These are phyloP conservation scores for Oehlia diaphana DNA, from an alignment of 192 early-diverging fungal genomes.

Conservation along the genomic window DNA sequence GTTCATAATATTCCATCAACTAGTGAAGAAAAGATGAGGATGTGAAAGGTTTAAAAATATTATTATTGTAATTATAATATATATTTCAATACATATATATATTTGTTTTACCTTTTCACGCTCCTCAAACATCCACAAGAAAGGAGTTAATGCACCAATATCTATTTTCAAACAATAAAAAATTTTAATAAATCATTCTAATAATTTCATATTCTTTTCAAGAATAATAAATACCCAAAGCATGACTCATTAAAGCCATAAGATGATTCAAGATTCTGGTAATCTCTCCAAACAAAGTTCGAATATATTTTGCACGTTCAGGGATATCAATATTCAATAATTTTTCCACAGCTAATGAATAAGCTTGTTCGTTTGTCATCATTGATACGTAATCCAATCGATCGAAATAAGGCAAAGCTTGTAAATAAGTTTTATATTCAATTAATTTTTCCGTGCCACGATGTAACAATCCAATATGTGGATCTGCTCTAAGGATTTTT, in stretches of 20 bases:
- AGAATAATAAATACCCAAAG: conserved; percentile 58
- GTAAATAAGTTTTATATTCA: conserved; percentile 98
- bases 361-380: conserved; percentile 99
- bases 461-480: conserved; percentile 96
- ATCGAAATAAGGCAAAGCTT: conserved; percentile 98
- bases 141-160: conserved; percentile 96
- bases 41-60: not conserved
- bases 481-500: conserved; percentile 89
- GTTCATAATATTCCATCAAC: conserved; percentile 99
- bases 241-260: conserved; percentile 96
- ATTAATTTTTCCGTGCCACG: conserved; percentile 99
- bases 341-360: conserved; percentile 97
- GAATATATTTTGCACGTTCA: conserved; percentile 91
- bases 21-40: not conserved
- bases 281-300: conserved; percentile 96
- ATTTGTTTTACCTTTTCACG: conserved; percentile 70
- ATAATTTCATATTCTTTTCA: not conserved
- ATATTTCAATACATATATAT: not conserved
- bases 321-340: conserved; percentile 97
- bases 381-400: conserved; percentile 98
- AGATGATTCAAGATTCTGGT: conserved; percentile 98
- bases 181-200: not conserved
- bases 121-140: conserved; percentile 99
- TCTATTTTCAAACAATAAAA: conserved; percentile 36
- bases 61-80: not conserved